Evolutionary conservation across 306 rosid species (phyloP), one percentile per base, ranked within the genome.

Genomic region (Citrullus colocynthis): DNA sequence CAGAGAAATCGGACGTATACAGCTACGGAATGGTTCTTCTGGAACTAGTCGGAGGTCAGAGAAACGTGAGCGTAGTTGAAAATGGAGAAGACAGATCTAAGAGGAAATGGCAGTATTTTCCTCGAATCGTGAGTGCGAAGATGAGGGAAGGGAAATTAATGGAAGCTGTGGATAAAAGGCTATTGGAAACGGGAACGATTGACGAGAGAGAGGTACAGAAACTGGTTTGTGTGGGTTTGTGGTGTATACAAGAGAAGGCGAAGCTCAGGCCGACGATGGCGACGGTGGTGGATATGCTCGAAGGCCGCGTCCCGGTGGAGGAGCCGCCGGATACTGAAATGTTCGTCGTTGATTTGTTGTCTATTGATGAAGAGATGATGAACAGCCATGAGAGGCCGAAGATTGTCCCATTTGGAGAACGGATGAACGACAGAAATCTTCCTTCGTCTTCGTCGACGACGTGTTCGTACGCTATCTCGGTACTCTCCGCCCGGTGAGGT

Each of bases 21-120:
- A 95, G 97, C 58, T 95, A 86, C 52, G 98, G 98, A 10, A 95
- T 95, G 97, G 98, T 95, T n/a, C 80, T 95, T 10, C 60, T 95
- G 21, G 98, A 95, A 84, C 84, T 92, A 39, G 75, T 95, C 12
- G 98, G 98, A 48, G 97, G 98, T 15, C 84, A 84, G n/a, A 87
- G 96, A 24, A 95, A 89, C 66, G 86, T 90, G 34, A 79, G 77
- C 3, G 81, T 78, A 51, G 75, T 87, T 0, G 88, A 87, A 28
- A 85, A 83, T 41, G 86, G 83, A 0, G 80, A 48, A 1, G 82
- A 85, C 37, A 83, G 28, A 75, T 49, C 82, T 1, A 81, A 79
- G 13, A 86, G 76, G 65, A 95, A 90, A 78, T 85, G 88, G 91
- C 70, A 85, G 17, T 95, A 83, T 21, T 95, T 90, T 16, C 97